A percentile compares a stretch with the other conserved stretches of the same genome.
Conservation (phyloP, 306 rosid genomes). For the Boehmeria nivea region DNA sequence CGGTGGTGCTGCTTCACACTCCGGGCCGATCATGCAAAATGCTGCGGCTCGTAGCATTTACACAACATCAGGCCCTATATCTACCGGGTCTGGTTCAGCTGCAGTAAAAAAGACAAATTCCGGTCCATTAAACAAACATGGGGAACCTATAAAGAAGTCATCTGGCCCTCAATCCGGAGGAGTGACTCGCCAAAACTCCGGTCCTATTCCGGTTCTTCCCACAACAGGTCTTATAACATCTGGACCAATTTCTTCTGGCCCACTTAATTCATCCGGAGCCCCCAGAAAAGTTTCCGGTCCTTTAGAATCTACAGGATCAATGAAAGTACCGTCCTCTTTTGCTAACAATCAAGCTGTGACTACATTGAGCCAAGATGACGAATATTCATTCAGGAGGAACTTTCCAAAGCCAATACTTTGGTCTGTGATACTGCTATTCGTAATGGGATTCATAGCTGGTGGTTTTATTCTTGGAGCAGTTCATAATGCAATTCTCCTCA, state of each 20-base stretch:
- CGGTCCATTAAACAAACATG: slow-evolving; percentile 93
- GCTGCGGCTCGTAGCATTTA: slow-evolving; percentile 66
- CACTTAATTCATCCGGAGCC: slow-evolving; percentile 86
- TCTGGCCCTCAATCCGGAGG: slow-evolving; percentile 99
- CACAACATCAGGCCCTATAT: slow-evolving; percentile 61
- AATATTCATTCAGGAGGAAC: slow-evolving; percentile 78
- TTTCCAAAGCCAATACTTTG: slow-evolving; percentile 88
- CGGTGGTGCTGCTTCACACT: slow-evolving; percentile 87
- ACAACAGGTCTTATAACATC: slow-evolving; percentile 93
- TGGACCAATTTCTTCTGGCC: slow-evolving; percentile 92
- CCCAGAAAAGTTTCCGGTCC: slow-evolving; percentile 96
- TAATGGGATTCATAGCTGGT: slow-evolving; percentile 98
- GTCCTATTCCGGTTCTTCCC: slow-evolving; percentile 86
- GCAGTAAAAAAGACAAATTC: slow-evolving; percentile 84
- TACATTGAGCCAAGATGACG: slow-evolving; percentile 66
- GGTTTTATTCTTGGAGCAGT: slow-evolving; percentile 99
- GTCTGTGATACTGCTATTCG: slow-evolving; percentile 89
- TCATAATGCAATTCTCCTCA: slow-evolving; percentile 80
- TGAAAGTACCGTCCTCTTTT: slow-evolving; percentile 48
- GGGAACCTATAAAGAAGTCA: slow-evolving; percentile 88
- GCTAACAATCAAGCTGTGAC: slow-evolving; percentile 83
- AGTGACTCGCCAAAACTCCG: slow-evolving; percentile 91
- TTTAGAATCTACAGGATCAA: slow-evolving; percentile 67
- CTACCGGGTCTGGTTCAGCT: slow-evolving; percentile 59
- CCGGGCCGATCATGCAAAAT: slow-evolving; percentile 77